Conservation (phyloP, 2,329 filamentous ascomycete genomes). For the Aspergillus fischeri region DNA sequence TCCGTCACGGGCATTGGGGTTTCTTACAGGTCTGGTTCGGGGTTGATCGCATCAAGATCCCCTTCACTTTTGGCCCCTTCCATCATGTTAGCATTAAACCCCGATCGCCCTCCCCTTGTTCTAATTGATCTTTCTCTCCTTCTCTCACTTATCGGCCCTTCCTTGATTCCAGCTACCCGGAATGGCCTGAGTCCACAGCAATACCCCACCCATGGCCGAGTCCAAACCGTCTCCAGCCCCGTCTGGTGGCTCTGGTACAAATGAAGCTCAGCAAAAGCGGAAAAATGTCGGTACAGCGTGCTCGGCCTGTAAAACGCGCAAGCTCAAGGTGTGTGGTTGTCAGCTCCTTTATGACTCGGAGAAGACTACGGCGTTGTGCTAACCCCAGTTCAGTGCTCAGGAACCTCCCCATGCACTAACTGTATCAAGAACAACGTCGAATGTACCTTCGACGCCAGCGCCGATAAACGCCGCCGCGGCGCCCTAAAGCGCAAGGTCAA, state of each 20-base stretch:
- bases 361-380: too few relatives aligned
- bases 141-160: neutral
- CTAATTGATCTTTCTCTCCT: neutral
- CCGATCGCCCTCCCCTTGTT: neutral
- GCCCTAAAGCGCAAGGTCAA: conserved; percentile 24
- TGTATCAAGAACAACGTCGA: conserved; percentile 19
- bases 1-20: neutral
- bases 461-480: conserved; percentile 20
- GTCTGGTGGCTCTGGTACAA: conserved; percentile 7
- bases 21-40: neutral
- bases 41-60: neutral
- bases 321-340: conserved; percentile 19
- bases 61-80: neutral
- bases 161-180: neutral
- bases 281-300: conserved; percentile 24
- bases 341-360: neutral
- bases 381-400: conserved; percentile 15
- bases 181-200: conserved; percentile 8
- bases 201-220: conserved; percentile 9
- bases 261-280: conserved; percentile 13
- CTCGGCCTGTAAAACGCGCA: conserved; percentile 21
- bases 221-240: conserved; percentile 14
- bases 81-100: neutral
- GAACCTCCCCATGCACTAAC: conserved; percentile 20
- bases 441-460: conserved; percentile 19